Evolutionary conservation across 106 monocot genomes (phyloP).

Genomic region (Dendrobium officinale): DNA sequence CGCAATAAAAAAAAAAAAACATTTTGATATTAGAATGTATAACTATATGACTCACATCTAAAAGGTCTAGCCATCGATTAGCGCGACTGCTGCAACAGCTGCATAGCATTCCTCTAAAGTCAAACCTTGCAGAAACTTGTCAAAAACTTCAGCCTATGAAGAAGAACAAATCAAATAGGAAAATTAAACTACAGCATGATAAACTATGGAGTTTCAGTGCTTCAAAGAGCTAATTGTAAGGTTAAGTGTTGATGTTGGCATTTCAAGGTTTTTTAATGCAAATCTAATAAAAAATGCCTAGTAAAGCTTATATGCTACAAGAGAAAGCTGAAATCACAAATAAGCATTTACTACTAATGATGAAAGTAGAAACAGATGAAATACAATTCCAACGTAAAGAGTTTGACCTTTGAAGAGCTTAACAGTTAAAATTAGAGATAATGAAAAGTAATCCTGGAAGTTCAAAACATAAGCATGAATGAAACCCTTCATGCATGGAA

Average conservation of each 20-base stretch:
- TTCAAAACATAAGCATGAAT: too few species aligned
- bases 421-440: background rate
- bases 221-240: background rate
- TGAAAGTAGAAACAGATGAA: background rate
- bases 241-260: background rate
- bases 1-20: background rate
- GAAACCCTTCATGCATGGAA: too few species aligned
- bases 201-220: background rate
- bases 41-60: constrained; percentile 63
- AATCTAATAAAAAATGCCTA: background rate
- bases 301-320: too few species aligned
- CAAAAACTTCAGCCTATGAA: constrained; percentile 92
- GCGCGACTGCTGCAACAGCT: constrained; percentile 95
- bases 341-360: background rate
- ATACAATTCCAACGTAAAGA: background rate
- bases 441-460: too few species aligned
- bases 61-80: constrained; percentile 90
- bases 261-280: background rate
- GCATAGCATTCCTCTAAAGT: constrained; percentile 92
- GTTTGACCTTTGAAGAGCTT: background rate
- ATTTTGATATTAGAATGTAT: background rate
- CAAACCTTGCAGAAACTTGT: constrained; percentile 86
- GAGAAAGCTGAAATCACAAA: background rate
- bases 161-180: constrained; percentile 1
- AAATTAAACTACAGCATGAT: background rate